These are phyloP conservation scores for Yamadazyma triangularis DNA, from an alignment of 1,139 yeast species.

Conservation along the genomic window DNA sequence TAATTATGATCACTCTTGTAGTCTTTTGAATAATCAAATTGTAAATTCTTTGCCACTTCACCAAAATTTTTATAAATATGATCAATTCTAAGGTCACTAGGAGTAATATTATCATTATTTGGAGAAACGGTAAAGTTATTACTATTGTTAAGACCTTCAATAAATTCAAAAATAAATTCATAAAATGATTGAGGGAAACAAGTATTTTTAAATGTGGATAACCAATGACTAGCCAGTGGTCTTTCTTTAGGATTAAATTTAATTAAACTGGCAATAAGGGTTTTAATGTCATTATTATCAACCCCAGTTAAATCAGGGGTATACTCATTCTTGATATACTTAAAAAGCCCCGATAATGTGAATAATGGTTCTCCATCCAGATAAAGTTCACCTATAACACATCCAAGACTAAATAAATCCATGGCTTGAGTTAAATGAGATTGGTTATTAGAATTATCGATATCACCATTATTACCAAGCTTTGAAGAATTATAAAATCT, in stretches of 20 bases:
- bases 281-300: conserved; percentile 45
- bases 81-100: conserved; percentile 58
- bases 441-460: conserved; percentile 20
- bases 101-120: conserved; percentile 20
- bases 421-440: conserved; percentile 53
- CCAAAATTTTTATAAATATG: conserved; percentile 55
- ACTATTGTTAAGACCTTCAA: conserved; percentile 35
- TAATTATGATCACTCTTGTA: too few relatives aligned
- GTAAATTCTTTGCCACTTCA: conserved; percentile 44
- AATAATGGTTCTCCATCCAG: conserved; percentile 84
- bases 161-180: conserved; percentile 63
- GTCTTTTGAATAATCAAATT: conserved; percentile 28
- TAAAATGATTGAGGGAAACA: conserved; percentile 74
- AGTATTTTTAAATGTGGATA: conserved; percentile 43
- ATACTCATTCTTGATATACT: conserved; percentile 68
- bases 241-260: conserved; percentile 58
- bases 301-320: conserved; percentile 57
- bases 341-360: conserved; percentile 80
- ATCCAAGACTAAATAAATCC: conserved; percentile 91
- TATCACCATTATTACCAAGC: conserved; percentile 21
- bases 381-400: conserved; percentile 87
- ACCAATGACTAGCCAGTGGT: conserved; percentile 48
- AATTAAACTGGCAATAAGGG: conserved; percentile 60
- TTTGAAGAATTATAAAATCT: conserved; percentile 58
- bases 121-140: conserved; percentile 14